phyloP scores from a whole-genome alignment of 257 asterid genomes.

The Gardenia jasminoides region DNA sequence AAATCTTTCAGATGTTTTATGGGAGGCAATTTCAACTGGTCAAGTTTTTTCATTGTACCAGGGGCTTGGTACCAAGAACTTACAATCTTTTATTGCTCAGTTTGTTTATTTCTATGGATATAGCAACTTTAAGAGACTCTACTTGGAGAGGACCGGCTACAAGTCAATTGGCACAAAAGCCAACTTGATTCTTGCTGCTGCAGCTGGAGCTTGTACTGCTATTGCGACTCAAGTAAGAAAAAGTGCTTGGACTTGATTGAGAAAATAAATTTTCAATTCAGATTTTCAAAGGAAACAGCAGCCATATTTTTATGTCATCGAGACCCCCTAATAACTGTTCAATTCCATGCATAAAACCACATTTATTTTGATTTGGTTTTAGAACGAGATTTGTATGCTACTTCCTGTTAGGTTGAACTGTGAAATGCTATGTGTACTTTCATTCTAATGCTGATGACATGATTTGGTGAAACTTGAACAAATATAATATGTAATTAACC shows the following conservation, averaged over 20 bases:
- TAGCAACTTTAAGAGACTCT: conserved; percentile 44
- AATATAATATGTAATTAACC: neutral
- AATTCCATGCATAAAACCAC: neutral
- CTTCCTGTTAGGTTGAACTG: neutral
- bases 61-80: conserved; percentile 48
- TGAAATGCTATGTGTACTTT: neutral
- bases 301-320: neutral
- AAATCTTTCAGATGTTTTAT: conserved; percentile 39
- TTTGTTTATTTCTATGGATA: conserved; percentile 49
- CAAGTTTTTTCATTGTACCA: conserved; percentile 38
- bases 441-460: neutral
- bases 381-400: neutral
- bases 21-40: conserved; percentile 44
- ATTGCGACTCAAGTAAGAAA: conserved; percentile 33
- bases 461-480: neutral
- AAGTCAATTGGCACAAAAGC: conserved; percentile 47
- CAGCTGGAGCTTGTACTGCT: conserved; percentile 47
- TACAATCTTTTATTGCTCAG: conserved; percentile 45
- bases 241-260: neutral
- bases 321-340: neutral
- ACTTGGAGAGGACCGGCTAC: conserved; percentile 38
- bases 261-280: neutral
- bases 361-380: neutral
- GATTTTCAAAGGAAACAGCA: neutral
- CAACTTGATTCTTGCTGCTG: conserved; percentile 47